Evolutionary conservation across 2,329 filamentous ascomycete genomes (phyloP).

Genomic region (Cladosporium sphaerospermum): DNA sequence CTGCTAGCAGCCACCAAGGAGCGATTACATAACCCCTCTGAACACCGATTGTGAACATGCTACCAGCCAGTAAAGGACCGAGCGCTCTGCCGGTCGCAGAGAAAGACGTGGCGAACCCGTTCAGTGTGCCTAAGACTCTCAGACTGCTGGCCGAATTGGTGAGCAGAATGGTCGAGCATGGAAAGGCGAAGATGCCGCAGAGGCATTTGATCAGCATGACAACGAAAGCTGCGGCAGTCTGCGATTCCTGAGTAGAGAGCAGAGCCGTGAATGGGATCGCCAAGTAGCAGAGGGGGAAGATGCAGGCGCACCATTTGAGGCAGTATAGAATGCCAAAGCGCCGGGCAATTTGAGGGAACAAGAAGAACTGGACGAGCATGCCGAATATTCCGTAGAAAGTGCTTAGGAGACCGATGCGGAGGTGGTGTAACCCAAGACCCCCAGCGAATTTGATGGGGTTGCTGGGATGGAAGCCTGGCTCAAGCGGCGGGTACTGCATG

Average conservation of each 20-base stretch:
- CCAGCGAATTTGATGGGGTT: slow-evolving; percentile 73
- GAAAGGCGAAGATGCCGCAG: slow-evolving; percentile 77
- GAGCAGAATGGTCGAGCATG: slow-evolving; percentile 80
- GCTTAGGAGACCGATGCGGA: slow-evolving; percentile 77
- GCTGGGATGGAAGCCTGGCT: slow-evolving; percentile 50
- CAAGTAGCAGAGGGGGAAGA: slow-evolving; percentile 71
- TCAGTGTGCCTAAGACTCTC: slow-evolving; percentile 75
- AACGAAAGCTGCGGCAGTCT: slow-evolving; percentile 55
- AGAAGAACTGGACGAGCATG: slow-evolving; percentile 75
- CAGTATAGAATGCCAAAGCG: slow-evolving; percentile 69
- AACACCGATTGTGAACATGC: slow-evolving; percentile 69
- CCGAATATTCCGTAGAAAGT: slow-evolving; percentile 74
- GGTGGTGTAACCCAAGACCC: slow-evolving; percentile 68
- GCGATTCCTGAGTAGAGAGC: slow-evolving; percentile 42
- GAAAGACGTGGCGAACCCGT: slow-evolving; percentile 81
- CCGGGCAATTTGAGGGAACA: slow-evolving; percentile 72
- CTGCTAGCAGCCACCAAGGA: slow-evolving; percentile 73
- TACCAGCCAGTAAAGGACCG: slow-evolving; percentile 70
- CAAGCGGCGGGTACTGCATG: slow-evolving; percentile 63
- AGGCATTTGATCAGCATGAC: slow-evolving; percentile 71
- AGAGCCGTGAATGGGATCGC: slow-evolving; percentile 76
- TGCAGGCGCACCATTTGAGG: slow-evolving; percentile 59
- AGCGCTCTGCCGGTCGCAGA: slow-evolving; percentile 71
- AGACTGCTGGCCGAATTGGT: slow-evolving; percentile 79
- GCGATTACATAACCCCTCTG: slow-evolving; percentile 68